Percentiles rank a stretch among this genome's conserved stretches.
Conservation (phyloP, 2,329 filamentous ascomycete genomes). For the Monilinia laxa region DNA sequence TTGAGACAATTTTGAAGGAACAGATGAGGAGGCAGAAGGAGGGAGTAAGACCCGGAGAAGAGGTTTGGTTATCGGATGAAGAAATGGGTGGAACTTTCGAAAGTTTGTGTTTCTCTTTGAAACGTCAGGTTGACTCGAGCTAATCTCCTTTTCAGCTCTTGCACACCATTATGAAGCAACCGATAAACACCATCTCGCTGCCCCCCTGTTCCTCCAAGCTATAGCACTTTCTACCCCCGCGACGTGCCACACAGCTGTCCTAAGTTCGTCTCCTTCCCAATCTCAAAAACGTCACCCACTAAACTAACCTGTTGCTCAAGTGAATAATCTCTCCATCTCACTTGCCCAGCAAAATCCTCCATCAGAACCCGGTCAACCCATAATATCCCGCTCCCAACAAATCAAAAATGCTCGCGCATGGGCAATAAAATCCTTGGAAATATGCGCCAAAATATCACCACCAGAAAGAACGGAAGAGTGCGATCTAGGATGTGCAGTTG, state of each 20-base stretch:
- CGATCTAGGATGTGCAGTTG: slow-evolving; percentile 77
- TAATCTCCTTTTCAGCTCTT: slow-evolving; percentile 54
- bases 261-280: slow-evolving; percentile 56
- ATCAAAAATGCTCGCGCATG: slow-evolving; percentile 72
- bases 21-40: slow-evolving; percentile 55
- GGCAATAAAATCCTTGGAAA: slow-evolving; percentile 72
- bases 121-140: slow-evolving; percentile 15
- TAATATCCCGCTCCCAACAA: slow-evolving; percentile 58
- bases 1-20: slow-evolving; percentile 77
- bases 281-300: slow-evolving; percentile 12
- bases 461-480: slow-evolving; percentile 74
- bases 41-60: slow-evolving; percentile 68
- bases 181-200: slow-evolving; percentile 74
- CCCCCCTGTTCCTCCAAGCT: slow-evolving; percentile 84
- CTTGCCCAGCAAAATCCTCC: slow-evolving; percentile 55
- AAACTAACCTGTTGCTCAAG: slow-evolving; percentile 40
- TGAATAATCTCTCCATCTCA: slow-evolving; percentile 78
- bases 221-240: slow-evolving; percentile 63
- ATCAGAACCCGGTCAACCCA: slow-evolving; percentile 41
- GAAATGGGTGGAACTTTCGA: slow-evolving; percentile 75
- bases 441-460: slow-evolving; percentile 63
- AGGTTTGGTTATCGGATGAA: slow-evolving; percentile 66
- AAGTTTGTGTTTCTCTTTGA: slow-evolving; percentile 43
- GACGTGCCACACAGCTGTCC: slow-evolving; percentile 74
- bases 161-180: slow-evolving; percentile 73